Evolutionary conservation across 2,329 filamentous ascomycete species (phyloP).

Genomic region (Penicillium brasilianum): DNA sequence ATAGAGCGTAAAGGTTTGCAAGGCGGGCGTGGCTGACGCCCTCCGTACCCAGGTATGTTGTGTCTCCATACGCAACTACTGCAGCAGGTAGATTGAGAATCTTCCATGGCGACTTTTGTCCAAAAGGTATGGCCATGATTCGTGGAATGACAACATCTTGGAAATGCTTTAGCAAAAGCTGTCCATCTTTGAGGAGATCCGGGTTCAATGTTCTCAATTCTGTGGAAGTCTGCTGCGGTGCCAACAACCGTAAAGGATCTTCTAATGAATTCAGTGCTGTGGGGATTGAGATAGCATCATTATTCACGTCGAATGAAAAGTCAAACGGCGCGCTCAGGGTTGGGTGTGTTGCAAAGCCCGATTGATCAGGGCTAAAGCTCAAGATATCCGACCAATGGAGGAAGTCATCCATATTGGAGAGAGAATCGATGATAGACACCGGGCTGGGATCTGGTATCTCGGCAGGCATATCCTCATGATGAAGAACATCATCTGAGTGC

Average conservation of each 20-base stretch:
- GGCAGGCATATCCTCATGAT: slow-evolving; percentile 2
- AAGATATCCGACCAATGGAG: slow-evolving; percentile 43
- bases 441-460: slow-evolving; percentile 19
- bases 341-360: slow-evolving; percentile 22
- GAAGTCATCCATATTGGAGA: slow-evolving; percentile 36
- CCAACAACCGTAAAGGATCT: slow-evolving; percentile 8
- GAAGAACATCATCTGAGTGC: background rate
- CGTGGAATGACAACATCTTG: slow-evolving; percentile 39
- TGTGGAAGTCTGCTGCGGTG: slow-evolving; percentile 19
- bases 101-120: slow-evolving; percentile 42
- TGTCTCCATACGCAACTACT: slow-evolving; percentile 37
- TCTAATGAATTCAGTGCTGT: slow-evolving; percentile 5
- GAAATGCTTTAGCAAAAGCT: slow-evolving; percentile 39
- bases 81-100: slow-evolving; percentile 40
- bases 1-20: slow-evolving; percentile 38
- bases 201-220: slow-evolving; percentile 10
- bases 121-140: slow-evolving; percentile 38
- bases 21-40: slow-evolving; percentile 38
- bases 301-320: slow-evolving; percentile 19
- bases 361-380: slow-evolving; percentile 34
- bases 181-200: slow-evolving; percentile 30
- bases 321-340: slow-evolving; percentile 23
- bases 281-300: slow-evolving; percentile 14
- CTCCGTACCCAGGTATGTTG: slow-evolving; percentile 36
- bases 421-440: slow-evolving; percentile 27